Conservation (phyloP, 1,284 basidiomycete species). For the Schizopora paradoxa region DNA sequence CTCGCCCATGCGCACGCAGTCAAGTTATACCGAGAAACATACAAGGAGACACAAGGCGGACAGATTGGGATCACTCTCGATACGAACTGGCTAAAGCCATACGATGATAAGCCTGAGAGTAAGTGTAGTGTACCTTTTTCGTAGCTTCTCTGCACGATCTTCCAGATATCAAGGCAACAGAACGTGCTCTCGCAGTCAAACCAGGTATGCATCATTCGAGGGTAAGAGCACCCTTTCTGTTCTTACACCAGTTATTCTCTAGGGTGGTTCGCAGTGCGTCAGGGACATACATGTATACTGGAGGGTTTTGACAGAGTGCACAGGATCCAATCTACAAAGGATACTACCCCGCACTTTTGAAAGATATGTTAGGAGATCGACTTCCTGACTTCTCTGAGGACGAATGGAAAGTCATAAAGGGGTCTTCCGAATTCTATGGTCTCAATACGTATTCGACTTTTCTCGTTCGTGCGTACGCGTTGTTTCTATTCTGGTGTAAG, state of each 20-base stretch:
- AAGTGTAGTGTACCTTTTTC: conserved; percentile 26
- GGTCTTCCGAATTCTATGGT: conserved; percentile 65
- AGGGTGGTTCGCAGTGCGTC: conserved; percentile 59
- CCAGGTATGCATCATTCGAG: too few species aligned
- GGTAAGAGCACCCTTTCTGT: conserved; percentile 37
- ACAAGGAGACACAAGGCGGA: conserved; percentile 50
- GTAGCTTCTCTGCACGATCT: neutral
- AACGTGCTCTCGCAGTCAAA: conserved; percentile 57
- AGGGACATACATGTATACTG: conserved; percentile 12
- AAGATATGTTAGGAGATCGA: conserved; percentile 53
- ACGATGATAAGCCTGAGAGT: conserved; percentile 60
- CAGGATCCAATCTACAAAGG: conserved; percentile 75
- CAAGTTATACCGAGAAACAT: conserved; percentile 57
- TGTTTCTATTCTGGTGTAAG: neutral
- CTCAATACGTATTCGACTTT: conserved; percentile 72
- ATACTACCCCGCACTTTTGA: conserved; percentile 58
- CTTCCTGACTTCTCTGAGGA: conserved; percentile 61
- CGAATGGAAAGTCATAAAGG: conserved; percentile 57
- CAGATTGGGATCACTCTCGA: conserved; percentile 72
- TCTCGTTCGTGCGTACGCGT: conserved; percentile 46
- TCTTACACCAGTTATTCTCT: too few species aligned
- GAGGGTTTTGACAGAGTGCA: conserved; percentile 32
- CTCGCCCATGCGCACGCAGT: conserved; percentile 63
- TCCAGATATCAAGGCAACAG: conserved; percentile 55
- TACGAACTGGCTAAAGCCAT: conserved; percentile 65